phyloP scores from a whole-genome alignment of 2,329 filamentous ascomycete species.

The Amesomyces nigricolor region DNA sequence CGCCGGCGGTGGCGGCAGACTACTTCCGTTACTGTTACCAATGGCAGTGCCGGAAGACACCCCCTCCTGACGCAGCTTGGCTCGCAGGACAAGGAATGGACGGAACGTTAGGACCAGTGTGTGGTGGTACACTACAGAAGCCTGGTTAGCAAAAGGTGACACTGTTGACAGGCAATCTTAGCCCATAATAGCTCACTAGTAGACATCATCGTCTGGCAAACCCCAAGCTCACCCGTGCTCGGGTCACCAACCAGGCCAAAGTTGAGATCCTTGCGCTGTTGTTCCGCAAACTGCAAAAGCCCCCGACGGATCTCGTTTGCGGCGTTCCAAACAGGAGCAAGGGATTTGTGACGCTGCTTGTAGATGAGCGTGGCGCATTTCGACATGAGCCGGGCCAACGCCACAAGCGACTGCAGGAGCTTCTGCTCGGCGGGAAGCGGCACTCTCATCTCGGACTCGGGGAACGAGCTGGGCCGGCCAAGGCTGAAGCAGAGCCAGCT shows the following conservation, averaged over 20 bases:
- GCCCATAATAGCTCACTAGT: not conserved
- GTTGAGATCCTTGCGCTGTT: conserved; percentile 2
- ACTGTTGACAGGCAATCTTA: not conserved
- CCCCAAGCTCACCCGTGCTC: not conserved
- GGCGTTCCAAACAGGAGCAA: not conserved
- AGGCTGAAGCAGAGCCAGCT: conserved; percentile 8
- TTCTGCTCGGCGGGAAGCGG: conserved; percentile 6
- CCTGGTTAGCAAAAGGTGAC: not conserved
- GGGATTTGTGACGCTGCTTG: conserved; percentile 1
- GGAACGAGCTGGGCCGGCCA: conserved; percentile 5
- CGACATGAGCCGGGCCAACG: conserved; percentile 2
- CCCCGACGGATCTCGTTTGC: conserved; percentile 1
- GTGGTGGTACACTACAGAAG: conserved; percentile 1
- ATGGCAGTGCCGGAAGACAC: not conserved
- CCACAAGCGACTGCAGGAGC: not conserved
- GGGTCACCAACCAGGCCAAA: conserved; percentile 2
- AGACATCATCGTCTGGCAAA: conserved; percentile 4
- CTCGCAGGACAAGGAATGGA: conserved; percentile 1
- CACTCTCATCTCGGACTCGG: conserved; percentile 4
- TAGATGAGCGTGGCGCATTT: conserved; percentile 5
- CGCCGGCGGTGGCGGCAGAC: not conserved
- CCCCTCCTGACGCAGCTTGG: conserved; percentile 1
- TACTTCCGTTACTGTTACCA: not conserved
- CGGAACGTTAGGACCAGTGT: conserved; percentile 2
- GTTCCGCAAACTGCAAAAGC: conserved; percentile 4